Percentiles rank a stretch among this genome's conserved stretches.
These are phyloP conservation scores for Blastobotrys raffinosifermentans DNA, from an alignment of 1,139 yeast species.

Conservation along the genomic window DNA sequence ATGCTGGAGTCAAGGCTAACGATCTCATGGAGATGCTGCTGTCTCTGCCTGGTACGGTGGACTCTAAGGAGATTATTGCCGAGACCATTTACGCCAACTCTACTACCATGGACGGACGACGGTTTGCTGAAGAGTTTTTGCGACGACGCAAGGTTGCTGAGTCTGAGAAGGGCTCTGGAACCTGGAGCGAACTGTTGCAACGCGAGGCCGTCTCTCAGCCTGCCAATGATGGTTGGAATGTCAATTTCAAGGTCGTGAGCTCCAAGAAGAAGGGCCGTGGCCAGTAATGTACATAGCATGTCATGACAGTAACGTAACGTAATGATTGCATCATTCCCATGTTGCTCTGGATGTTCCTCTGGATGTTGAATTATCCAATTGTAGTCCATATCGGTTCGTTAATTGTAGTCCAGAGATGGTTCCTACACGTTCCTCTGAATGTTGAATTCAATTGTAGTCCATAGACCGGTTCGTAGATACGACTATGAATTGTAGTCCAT, in stretches of 20 bases:
- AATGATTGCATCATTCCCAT: too few species aligned
- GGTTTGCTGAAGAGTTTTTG: conserved; percentile 86
- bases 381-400: too few species aligned
- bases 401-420: too few species aligned
- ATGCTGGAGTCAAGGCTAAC: conserved; percentile 53
- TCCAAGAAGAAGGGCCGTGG: too few species aligned
- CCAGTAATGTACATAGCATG: too few species aligned
- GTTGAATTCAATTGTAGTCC: too few species aligned
- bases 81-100: conserved; percentile 91
- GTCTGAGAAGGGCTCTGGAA: conserved; percentile 21
- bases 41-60: conserved; percentile 67
- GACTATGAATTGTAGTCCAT: too few species aligned
- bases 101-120: conserved; percentile 88
- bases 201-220: conserved; percentile 62
- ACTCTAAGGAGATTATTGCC: conserved; percentile 78
- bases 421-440: too few species aligned
- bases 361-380: too few species aligned
- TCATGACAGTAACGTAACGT: too few species aligned
- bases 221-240: conserved; percentile 71
- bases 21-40: conserved; percentile 77
- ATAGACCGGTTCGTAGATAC: too few species aligned
- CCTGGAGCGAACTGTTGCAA: conserved; percentile 49
- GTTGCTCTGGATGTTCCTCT: too few species aligned
- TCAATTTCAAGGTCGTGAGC: conserved; percentile 57
- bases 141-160: conserved; percentile 73